Percentiles rank a stretch among this genome's conserved stretches.
phyloP scores from a whole-genome alignment of 1,284 basidiomycete species.

The Anthracocystis panici-leucophaei region DNA sequence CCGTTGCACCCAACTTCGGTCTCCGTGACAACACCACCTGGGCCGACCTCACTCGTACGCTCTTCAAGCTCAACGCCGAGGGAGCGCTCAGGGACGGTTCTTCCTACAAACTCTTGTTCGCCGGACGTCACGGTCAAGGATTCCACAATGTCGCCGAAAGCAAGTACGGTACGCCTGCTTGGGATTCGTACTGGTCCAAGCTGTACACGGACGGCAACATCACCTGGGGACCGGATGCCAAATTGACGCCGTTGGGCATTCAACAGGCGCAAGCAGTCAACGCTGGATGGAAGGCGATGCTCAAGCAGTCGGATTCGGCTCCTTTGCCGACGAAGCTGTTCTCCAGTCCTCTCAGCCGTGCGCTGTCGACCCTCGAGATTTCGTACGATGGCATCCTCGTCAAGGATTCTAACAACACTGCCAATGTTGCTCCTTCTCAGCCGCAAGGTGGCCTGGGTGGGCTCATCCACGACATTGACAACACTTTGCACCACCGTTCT shows the following conservation, averaged over 20 bases:
- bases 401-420: slow-evolving; percentile 20
- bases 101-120: slow-evolving; percentile 50
- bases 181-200: slow-evolving; percentile 49
- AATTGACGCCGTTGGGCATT: slow-evolving; percentile 43
- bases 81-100: slow-evolving; percentile 25
- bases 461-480: not conserved
- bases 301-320: slow-evolving; percentile 26
- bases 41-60: slow-evolving; percentile 22
- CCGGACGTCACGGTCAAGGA: slow-evolving; percentile 53
- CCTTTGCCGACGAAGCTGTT: slow-evolving; percentile 42
- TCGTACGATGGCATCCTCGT: slow-evolving; percentile 42
- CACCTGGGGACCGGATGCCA: slow-evolving; percentile 51
- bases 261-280: slow-evolving; percentile 51
- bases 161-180: slow-evolving; percentile 45
- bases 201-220: slow-evolving; percentile 41
- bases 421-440: not conserved
- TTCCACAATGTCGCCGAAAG: slow-evolving; percentile 54
- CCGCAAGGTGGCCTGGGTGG: not conserved
- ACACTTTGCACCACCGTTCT: not conserved
- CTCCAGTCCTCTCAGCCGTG: slow-evolving; percentile 39
- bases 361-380: slow-evolving; percentile 42
- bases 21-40: slow-evolving; percentile 45
- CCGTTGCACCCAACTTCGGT: slow-evolving; percentile 52
- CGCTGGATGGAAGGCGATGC: slow-evolving; percentile 34
- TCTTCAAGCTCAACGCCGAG: slow-evolving; percentile 38